Base-by-base conservation (phyloP, 441 rosid genomes). In the Erodium texanum region DNA sequence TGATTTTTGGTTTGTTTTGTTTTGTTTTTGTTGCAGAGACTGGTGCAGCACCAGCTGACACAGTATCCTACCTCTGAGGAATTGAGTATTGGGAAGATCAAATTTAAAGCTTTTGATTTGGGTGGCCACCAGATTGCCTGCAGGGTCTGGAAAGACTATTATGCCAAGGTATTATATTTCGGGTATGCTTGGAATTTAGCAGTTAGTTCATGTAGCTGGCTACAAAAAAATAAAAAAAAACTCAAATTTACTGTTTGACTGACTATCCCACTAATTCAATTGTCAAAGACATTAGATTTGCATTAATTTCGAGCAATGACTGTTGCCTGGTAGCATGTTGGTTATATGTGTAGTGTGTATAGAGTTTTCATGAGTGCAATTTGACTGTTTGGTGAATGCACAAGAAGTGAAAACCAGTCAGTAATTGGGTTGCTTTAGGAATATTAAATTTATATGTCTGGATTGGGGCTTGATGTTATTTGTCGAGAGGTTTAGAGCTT, bases 41-140 rank as follows among this genome's bases (percentile, higher is more conserved):
- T 78, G 45, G 79, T 62, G 66, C 82, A 75, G 69, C 79, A 78
- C 64, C 77, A 78, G 58, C 82, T 77, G 41, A 78, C 82, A 20
- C 79, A 78, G 70, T 66, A 67, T 29, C 82, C 79, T n/a, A 78
- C 82, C 18, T 75, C 82, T 2, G 79, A 78, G 75, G 82, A 78
- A 66, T 68, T 78, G 67, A 72, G 66, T 41, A 78, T 78, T 24
- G 82, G 82, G 68, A 75, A 19, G 29, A 73, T 78, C 69, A 75
- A 78, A 62, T 75, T 78, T 74, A 78, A 75, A 41, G 82, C 79
- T 34, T 78, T 78, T 59, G 82, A 78, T 75, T 66, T 78, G 66
- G 82, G 82, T 43, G 82, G 82, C 22, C 82, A 78, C 62, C 74
- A 69, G 63, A 70, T 78, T 50, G 82, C 82, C 19, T 77, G 82